These are phyloP conservation scores for Saksenaea vasiformis DNA, from an alignment of 371 early-diverging fungal genomes.

Conservation along the genomic window DNA sequence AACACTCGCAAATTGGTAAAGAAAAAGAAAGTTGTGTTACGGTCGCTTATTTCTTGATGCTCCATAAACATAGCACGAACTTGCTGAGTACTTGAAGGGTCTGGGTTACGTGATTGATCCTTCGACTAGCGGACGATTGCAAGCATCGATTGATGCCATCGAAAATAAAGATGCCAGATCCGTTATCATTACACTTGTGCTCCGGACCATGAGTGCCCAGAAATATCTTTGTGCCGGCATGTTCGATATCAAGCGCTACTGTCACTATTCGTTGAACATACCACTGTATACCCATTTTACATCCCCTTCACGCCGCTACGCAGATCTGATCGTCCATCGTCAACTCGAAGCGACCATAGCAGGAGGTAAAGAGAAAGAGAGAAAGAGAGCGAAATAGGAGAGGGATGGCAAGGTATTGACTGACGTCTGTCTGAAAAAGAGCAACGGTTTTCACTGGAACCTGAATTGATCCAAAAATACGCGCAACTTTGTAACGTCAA, in stretches of 20 bases:
- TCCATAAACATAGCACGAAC: constrained; percentile 28
- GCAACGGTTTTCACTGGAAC: constrained; percentile 49
- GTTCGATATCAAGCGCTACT: constrained; percentile 57
- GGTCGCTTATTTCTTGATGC: neutral
- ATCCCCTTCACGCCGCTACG: constrained; percentile 92
- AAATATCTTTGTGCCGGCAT: constrained; percentile 85
- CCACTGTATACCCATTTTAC: constrained; percentile 89
- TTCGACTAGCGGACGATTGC: constrained; percentile 56
- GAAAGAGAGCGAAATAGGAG: neutral
- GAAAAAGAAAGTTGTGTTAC: constrained; percentile 26
- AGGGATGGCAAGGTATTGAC: neutral
- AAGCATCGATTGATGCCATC: constrained; percentile 71
- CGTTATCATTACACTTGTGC: constrained; percentile 53
- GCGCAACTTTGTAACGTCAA: constrained; percentile 72
- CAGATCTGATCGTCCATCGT: constrained; percentile 95
- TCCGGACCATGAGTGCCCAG: constrained; percentile 75
- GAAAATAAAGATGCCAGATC: constrained; percentile 41
- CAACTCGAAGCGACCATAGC: constrained; percentile 43
- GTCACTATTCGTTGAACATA: constrained; percentile 73
- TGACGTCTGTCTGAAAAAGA: constrained; percentile 22
- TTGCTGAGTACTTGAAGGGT: constrained; percentile 54
- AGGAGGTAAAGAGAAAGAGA: constrained; percentile 14
- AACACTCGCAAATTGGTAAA: constrained; percentile 47
- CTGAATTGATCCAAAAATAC: constrained; percentile 43
- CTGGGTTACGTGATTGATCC: constrained; percentile 56